Percentiles rank a stretch among this genome's conserved stretches.
phyloP scores from a whole-genome alignment of 768 basidiomycete genomes.

The Psilocybe cyanescens region DNA sequence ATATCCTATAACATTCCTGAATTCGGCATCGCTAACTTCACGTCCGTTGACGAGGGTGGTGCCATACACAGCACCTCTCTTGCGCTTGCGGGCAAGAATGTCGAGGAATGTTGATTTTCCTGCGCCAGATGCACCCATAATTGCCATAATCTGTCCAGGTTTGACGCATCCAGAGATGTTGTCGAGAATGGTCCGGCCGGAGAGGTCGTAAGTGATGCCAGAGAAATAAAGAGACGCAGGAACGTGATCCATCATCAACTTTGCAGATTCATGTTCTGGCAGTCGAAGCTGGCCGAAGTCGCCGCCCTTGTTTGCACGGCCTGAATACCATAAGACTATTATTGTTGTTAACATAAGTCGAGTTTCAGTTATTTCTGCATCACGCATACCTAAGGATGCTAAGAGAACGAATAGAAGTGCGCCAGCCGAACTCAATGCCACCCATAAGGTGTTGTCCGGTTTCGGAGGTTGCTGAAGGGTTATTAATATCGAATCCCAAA shows the following conservation, averaged over 20 bases:
- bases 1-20: slow-evolving; percentile 88
- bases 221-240: slow-evolving; percentile 94
- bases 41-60: slow-evolving; percentile 86
- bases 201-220: slow-evolving; percentile 78
- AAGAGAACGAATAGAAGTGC: slow-evolving; percentile 77
- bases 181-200: slow-evolving; percentile 71
- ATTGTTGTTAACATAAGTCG: not conserved
- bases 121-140: slow-evolving; percentile 97
- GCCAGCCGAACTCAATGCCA: slow-evolving; percentile 83
- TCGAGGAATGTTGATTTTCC: slow-evolving; percentile 97
- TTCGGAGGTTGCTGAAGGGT: slow-evolving; percentile 66
- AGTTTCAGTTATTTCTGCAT: not conserved
- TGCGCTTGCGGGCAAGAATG: slow-evolving; percentile 89
- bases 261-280: slow-evolving; percentile 80
- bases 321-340: slow-evolving; percentile 87
- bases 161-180: slow-evolving; percentile 82
- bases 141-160: slow-evolving; percentile 91
- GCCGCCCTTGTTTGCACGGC: slow-evolving; percentile 66
- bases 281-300: slow-evolving; percentile 77
- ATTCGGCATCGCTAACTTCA: slow-evolving; percentile 70
- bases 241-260: slow-evolving; percentile 92
- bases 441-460: slow-evolving; percentile 81
- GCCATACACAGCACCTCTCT: slow-evolving; percentile 78
- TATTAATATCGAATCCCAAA: not conserved
- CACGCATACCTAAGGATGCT: slow-evolving; percentile 57